Percentiles rank a stretch among this genome's conserved stretches.
These are phyloP conservation scores for sunflower (Helianthus annuus) DNA, from an alignment of 129 eudicot genomes.

Conservation along the genomic window DNA sequence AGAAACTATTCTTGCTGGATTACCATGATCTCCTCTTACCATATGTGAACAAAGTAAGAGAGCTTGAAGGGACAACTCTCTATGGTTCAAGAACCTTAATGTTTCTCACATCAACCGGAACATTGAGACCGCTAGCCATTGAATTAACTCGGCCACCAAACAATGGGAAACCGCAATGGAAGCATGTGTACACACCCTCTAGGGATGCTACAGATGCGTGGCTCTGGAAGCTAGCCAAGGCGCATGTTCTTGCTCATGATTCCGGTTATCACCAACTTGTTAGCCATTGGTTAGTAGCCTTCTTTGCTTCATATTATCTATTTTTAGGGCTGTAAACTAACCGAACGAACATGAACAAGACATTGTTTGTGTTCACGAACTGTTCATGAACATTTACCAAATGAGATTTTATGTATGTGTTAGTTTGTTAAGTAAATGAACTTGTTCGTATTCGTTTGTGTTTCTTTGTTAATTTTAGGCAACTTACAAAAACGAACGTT, in stretches of 20 bases:
- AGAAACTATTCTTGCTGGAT: conserved; percentile 64
- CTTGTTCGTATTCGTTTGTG: no score
- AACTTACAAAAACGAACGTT: no score
- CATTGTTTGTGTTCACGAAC: no score
- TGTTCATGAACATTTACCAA: no score
- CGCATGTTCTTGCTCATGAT: conserved; percentile 84
- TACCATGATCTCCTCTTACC: conserved; percentile 74
- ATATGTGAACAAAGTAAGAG: conserved; percentile 63
- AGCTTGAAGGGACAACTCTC: conserved; percentile 56
- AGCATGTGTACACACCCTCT: conserved; percentile 45
- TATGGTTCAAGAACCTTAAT: conserved; percentile 79
- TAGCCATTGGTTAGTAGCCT: conserved; percentile 61
- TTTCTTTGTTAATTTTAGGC: no score
- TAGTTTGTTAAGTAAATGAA: no score
- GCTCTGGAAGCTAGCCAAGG: conserved; percentile 78
- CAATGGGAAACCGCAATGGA: conserved; percentile 70
- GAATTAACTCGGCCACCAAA: conserved; percentile 69
- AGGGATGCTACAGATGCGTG: conserved; percentile 59
- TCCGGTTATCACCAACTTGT: conserved; percentile 68
- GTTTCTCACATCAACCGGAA: conserved; percentile 49
- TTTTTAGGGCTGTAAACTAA: no score
- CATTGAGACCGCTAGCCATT: conserved; percentile 65
- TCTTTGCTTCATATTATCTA: not conserved
- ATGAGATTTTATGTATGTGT: no score
- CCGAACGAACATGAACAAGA: no score